Evolutionary conservation across 352 stramenopile genomes (phyloP), one percentile per base, ranked within the genome.

Genomic region (Pythium oligandrum): DNA sequence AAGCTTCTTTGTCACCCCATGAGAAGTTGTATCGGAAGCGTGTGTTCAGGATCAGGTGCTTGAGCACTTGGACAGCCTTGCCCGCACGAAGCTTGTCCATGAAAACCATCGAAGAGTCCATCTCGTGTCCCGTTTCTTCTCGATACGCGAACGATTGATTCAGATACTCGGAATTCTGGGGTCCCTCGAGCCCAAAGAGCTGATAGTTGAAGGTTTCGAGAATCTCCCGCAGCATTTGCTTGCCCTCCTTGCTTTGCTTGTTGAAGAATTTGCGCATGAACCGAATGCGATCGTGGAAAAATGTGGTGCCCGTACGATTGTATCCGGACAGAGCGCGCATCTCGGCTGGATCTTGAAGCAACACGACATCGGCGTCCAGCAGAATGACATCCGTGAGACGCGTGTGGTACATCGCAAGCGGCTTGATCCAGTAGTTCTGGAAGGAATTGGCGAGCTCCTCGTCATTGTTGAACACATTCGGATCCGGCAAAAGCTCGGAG

Each of bases 1-100:
- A 90, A 0, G 72, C 50, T 42, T 92, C 81, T 49, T 90, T 89
- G 63, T 88, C 78, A 6, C 78, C 77, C 61, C 68, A 88, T 10
- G 77, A 90, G 43, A 85, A 88, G 51, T 73, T 56, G 64, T 72
- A 75, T 26, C 71, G 59, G 53, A 88, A 87, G 26, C 78, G 77
- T 46, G 76, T 66, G 40, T 83, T 57, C 0, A 75, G 80, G 45
- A 88, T 83, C 12, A 92, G 62, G 48, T 73, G 80, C 76, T 71
- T 86, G 33, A 92, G 52, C 40, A 90, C 70, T 1, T 80, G 68
- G 53, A 86, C 64, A 1, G 77, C 73, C 38, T 75, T 68, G 6
- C 56, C 62, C 4, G 63, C 61, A 11, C 71, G 55, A 32, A 62
- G 51, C 61, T 90, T 92, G 57, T 92, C 73, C 31, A 92, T 70